Evolutionary conservation across 345 rosid genomes (phyloP).

Genomic region (Eucalyptus tenuipes): DNA sequence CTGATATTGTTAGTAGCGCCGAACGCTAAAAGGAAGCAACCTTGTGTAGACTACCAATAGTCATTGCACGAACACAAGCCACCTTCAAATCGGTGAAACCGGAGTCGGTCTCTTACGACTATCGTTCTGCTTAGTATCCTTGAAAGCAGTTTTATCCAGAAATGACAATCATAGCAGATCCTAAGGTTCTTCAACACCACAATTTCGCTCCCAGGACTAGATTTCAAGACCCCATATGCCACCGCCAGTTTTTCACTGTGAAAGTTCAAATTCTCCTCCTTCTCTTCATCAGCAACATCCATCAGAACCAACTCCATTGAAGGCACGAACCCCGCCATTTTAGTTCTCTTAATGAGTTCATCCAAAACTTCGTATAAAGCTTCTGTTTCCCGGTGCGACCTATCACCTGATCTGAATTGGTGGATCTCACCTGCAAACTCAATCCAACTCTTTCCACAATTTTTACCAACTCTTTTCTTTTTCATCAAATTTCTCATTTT

Average conservation of each 20-base stretch:
- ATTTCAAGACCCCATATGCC: slow-evolving; percentile 70
- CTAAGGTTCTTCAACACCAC: slow-evolving; percentile 66
- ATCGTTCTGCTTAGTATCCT: slow-evolving; percentile 46
- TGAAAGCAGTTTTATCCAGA: slow-evolving; percentile 61
- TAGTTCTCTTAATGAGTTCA: slow-evolving; percentile 25
- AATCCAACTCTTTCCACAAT: slow-evolving; percentile 70
- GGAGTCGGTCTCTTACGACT: slow-evolving; percentile 60
- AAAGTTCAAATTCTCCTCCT: slow-evolving; percentile 50
- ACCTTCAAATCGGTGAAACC: slow-evolving; percentile 76
- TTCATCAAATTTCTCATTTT: slow-evolving; percentile 55
- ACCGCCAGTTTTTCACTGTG: slow-evolving; percentile 82
- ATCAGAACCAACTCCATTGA: slow-evolving; percentile 62
- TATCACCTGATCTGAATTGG: slow-evolving; percentile 61
- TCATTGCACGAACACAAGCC: slow-evolving; percentile 70
- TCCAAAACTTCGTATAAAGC: slow-evolving; percentile 44
- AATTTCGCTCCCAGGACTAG: slow-evolving; percentile 53
- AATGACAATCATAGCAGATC: slow-evolving; percentile 74
- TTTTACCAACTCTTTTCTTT: slow-evolving; percentile 46
- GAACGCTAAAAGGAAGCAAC: background rate
- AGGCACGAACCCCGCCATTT: slow-evolving; percentile 53
- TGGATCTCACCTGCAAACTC: slow-evolving; percentile 56
- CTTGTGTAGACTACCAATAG: slow-evolving; percentile 35
- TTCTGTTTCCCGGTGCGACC: slow-evolving; percentile 50
- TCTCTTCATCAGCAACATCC: slow-evolving; percentile 87
- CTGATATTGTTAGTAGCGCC: background rate